These are phyloP conservation scores for Cutaneotrichosporon cyanovorans DNA, from an alignment of 1,284 basidiomycete species.

Conservation along the genomic window DNA sequence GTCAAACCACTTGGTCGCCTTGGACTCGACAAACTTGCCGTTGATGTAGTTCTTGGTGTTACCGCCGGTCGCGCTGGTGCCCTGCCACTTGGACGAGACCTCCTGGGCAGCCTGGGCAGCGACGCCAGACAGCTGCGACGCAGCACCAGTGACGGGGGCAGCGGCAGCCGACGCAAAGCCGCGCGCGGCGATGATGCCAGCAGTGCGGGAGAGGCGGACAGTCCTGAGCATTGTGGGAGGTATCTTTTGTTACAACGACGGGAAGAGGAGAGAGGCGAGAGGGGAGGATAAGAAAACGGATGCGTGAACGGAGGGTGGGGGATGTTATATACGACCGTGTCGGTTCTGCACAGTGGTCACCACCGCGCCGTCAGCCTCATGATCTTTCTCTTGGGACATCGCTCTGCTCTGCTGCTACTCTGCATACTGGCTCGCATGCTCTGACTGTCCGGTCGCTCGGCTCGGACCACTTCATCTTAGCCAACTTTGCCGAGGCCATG, in stretches of 20 bases:
- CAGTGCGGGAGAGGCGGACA: constrained; percentile 2
- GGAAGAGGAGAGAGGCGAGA: constrained; percentile 3
- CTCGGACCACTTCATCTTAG: no score
- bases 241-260: neutral
- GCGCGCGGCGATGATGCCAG: constrained; percentile 13
- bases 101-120: constrained; percentile 34
- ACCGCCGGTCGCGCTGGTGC: constrained; percentile 71
- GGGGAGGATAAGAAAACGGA: neutral
- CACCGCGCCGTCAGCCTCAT: no score
- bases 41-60: constrained; percentile 83
- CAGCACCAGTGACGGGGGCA: constrained; percentile 8
- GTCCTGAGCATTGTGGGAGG: constrained; percentile 16
- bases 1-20: constrained; percentile 68
- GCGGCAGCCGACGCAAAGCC: constrained; percentile 27
- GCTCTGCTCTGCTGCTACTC: no score
- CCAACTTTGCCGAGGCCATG: no score
- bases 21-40: constrained; percentile 72
- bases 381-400: no score
- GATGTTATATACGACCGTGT: neutral
- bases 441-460: no score
- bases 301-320: neutral
- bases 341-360: no score
- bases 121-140: constrained; percentile 24
- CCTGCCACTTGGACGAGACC: constrained; percentile 57
- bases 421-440: no score